phyloP scores from a whole-genome alignment of 2,329 filamentous ascomycete species.

The Colletotrichum endophyticum region DNA sequence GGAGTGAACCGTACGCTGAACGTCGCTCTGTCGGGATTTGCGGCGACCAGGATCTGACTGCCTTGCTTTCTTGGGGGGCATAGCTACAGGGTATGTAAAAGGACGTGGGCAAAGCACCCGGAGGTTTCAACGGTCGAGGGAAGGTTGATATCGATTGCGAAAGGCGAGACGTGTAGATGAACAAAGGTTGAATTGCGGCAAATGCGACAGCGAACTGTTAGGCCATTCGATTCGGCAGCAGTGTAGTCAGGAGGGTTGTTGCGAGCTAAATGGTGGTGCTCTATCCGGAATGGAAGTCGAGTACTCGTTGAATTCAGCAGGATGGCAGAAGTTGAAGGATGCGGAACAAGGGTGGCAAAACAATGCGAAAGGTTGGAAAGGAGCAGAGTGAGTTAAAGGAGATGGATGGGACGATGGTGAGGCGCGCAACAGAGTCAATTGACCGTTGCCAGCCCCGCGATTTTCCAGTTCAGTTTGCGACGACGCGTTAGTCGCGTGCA shows the following conservation, averaged over 20 bases:
- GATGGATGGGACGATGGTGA: not conserved
- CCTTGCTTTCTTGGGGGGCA: constrained; percentile 15
- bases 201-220: not conserved
- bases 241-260: not conserved
- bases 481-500: not conserved
- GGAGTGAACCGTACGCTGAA: constrained; percentile 39
- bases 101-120: not conserved
- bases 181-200: not conserved
- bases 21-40: constrained; percentile 41
- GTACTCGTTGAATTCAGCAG: not conserved
- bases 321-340: not conserved
- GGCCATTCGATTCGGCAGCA: not conserved
- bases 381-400: not conserved
- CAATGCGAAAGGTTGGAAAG: not conserved
- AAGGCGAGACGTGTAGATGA: not conserved
- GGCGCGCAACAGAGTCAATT: not conserved
- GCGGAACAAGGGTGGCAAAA: not conserved
- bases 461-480: constrained; percentile 19
- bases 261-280: not conserved
- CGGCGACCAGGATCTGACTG: constrained; percentile 22
- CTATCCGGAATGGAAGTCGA: not conserved
- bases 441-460: constrained; percentile 30
- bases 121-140: not conserved
- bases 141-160: not conserved
- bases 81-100: not conserved